phyloP scores from a whole-genome alignment of 2,329 filamentous ascomycete species.

The Trichophyton schoenleinii region DNA sequence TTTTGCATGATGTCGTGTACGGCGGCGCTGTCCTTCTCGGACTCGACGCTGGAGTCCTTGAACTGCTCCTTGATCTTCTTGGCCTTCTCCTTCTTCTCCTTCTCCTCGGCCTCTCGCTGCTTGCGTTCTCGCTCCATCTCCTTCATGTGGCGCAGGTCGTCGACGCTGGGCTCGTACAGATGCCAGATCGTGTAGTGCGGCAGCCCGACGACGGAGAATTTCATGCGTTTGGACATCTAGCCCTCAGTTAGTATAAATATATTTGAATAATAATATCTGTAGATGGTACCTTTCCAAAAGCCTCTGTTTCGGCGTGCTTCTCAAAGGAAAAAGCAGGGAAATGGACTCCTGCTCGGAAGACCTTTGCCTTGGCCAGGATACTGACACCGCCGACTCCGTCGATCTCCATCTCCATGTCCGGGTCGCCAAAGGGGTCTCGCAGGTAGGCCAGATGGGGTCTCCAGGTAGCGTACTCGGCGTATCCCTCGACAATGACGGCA shows the following conservation, averaged over 20 bases:
- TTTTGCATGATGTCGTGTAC: slow-evolving; percentile 55
- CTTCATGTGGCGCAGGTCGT: slow-evolving; percentile 96
- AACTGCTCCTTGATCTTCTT: slow-evolving; percentile 74
- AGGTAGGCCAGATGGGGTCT: slow-evolving; percentile 92
- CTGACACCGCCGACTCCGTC: slow-evolving; percentile 96
- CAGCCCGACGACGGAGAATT: slow-evolving; percentile 85
- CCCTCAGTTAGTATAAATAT: background rate
- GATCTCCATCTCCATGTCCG: slow-evolving; percentile 99
- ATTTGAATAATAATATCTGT: too few species aligned
- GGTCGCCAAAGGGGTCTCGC: slow-evolving; percentile 90
- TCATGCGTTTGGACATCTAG: slow-evolving; percentile 94
- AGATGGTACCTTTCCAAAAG: slow-evolving; percentile 68
- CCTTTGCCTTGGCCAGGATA: slow-evolving; percentile 88
- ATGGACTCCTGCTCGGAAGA: slow-evolving; percentile 89
- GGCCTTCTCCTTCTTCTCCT: slow-evolving; percentile 56
- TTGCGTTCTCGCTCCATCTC: slow-evolving; percentile 88
- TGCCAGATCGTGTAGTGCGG: slow-evolving; percentile 99
- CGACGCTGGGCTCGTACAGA: slow-evolving; percentile 96
- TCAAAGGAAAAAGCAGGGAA: slow-evolving; percentile 98
- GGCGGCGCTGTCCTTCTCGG: slow-evolving; percentile 78
- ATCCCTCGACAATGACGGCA: slow-evolving; percentile 96
- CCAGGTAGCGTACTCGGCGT: slow-evolving; percentile 98
- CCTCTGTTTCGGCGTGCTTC: slow-evolving; percentile 96
- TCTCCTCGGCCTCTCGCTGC: slow-evolving; percentile 67
- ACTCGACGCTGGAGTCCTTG: slow-evolving; percentile 61